phyloP scores from a whole-genome alignment of 176 grass and related monocot species.

The Metroxylon sagu region DNA sequence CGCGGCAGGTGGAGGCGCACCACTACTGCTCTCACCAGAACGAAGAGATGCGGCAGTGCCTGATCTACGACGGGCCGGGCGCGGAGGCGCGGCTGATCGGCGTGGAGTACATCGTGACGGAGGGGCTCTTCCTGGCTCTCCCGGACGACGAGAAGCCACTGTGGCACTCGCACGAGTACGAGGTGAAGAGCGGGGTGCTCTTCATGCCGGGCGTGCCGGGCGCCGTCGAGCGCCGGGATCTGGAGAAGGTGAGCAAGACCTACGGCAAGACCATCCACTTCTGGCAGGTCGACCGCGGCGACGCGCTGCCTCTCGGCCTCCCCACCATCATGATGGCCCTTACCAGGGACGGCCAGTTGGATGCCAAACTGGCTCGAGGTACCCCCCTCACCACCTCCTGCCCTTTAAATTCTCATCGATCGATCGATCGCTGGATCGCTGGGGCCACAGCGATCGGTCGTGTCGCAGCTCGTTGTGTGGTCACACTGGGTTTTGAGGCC shows the following conservation, averaged over 20 bases:
- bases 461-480: too few species aligned
- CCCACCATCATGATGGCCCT: slow-evolving; percentile 88
- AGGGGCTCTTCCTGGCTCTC: slow-evolving; percentile 58
- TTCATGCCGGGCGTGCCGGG: slow-evolving; percentile 66
- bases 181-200: slow-evolving; percentile 62
- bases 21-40: slow-evolving; percentile 75
- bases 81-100: slow-evolving; percentile 57
- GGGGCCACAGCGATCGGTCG: too few species aligned
- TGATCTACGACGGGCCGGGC: slow-evolving; percentile 56
- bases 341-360: slow-evolving; percentile 59
- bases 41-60: slow-evolving; percentile 81
- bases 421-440: too few species aligned
- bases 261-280: slow-evolving; percentile 85
- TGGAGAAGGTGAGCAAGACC: slow-evolving; percentile 45
- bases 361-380: slow-evolving; percentile 38
- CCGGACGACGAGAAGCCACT: slow-evolving; percentile 80
- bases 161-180: slow-evolving; percentile 90
- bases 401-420: too few species aligned
- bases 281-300: slow-evolving; percentile 87
- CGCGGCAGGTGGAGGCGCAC: slow-evolving; percentile 75
- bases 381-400: background rate
- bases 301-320: slow-evolving; percentile 53
- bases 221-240: slow-evolving; percentile 39
- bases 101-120: slow-evolving; percentile 57
- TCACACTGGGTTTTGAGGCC: too few species aligned